A percentile compares a stretch with the other conserved stretches of the same genome.
phyloP scores from a whole-genome alignment of 371 early-diverging fungal genomes.

The Zychaea mexicana region DNA sequence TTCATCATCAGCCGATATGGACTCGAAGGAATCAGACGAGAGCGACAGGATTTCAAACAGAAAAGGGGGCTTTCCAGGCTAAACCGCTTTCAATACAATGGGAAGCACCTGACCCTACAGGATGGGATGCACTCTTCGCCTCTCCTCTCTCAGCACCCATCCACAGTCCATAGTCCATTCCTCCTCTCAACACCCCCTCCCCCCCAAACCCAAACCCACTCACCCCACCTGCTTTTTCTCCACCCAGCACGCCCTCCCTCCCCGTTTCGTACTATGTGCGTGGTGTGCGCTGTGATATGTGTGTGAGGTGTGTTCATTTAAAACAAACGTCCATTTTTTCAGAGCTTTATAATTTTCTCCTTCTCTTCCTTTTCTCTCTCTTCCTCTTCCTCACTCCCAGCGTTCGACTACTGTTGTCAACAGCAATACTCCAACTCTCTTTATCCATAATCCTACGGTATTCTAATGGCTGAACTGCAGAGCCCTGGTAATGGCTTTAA shows the following conservation, averaged over 20 bases:
- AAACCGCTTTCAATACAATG: slow-evolving; percentile 12
- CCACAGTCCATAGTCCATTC: not conserved
- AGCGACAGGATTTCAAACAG: slow-evolving; percentile 18
- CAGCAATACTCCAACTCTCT: too few species aligned
- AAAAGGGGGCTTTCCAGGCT: slow-evolving; percentile 10
- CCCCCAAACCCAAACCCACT: not conserved
- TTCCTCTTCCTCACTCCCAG: not conserved
- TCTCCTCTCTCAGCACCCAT: too few species aligned
- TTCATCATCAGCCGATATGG: slow-evolving; percentile 3
- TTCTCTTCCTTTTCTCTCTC: slow-evolving; percentile 7
- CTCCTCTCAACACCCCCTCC: not conserved
- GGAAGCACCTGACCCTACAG: slow-evolving; percentile 6
- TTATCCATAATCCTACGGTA: not conserved
- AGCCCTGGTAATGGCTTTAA: slow-evolving; percentile 17
- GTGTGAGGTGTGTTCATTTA: slow-evolving; percentile 12
- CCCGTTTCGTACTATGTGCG: slow-evolving; percentile 9
- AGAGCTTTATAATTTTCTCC: not conserved
- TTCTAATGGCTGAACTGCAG: slow-evolving; percentile 14
- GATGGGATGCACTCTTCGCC: too few species aligned
- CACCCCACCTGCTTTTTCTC: not conserved
- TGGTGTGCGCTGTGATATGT: too few species aligned
- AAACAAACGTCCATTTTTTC: slow-evolving; percentile 8
- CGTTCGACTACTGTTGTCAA: not conserved
- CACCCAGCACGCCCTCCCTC: slow-evolving; percentile 1
- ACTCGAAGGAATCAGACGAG: slow-evolving; percentile 14